Evolutionary conservation across 1,284 basidiomycete species (phyloP).

Genomic region (Hemileia vastatrix): DNA sequence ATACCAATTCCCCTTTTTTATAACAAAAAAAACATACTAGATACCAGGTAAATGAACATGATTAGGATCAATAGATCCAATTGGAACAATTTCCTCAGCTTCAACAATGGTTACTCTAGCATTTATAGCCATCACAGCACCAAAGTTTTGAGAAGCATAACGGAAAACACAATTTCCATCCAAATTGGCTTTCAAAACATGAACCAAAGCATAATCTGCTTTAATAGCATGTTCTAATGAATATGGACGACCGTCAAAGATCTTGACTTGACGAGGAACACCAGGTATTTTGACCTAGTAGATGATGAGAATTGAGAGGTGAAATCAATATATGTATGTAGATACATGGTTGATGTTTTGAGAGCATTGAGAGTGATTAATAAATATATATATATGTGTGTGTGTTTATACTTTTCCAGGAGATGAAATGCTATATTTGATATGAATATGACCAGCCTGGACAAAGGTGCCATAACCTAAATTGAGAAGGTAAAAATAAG

Average conservation of each 20-base stretch:
- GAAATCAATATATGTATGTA: too few species aligned
- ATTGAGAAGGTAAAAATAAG: too few species aligned
- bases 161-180: slow-evolving; percentile 48
- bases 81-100: slow-evolving; percentile 83
- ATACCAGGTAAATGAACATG: slow-evolving; percentile 53
- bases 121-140: slow-evolving; percentile 72
- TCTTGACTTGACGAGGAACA: slow-evolving; percentile 59
- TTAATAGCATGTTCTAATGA: slow-evolving; percentile 76
- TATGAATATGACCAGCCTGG: too few species aligned
- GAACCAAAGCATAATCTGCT: slow-evolving; percentile 64
- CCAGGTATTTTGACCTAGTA: slow-evolving; percentile 23
- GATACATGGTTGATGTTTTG: too few species aligned
- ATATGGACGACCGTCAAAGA: slow-evolving; percentile 72
- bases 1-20: too few species aligned
- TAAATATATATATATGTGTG: too few species aligned
- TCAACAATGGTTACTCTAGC: slow-evolving; percentile 86
- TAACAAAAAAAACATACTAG: slow-evolving; percentile 27
- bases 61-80: slow-evolving; percentile 72
- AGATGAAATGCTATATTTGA: too few species aligned
- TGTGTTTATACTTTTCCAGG: too few species aligned
- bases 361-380: too few species aligned
- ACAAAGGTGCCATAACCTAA: too few species aligned
- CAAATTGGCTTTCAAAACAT: slow-evolving; percentile 92
- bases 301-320: too few species aligned
- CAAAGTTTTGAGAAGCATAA: slow-evolving; percentile 83